Percentiles rank a stretch among this genome's conserved stretches.
These are phyloP conservation scores for Cladosporium halotolerans DNA, from an alignment of 2,329 filamentous ascomycete species.

Conservation along the genomic window DNA sequence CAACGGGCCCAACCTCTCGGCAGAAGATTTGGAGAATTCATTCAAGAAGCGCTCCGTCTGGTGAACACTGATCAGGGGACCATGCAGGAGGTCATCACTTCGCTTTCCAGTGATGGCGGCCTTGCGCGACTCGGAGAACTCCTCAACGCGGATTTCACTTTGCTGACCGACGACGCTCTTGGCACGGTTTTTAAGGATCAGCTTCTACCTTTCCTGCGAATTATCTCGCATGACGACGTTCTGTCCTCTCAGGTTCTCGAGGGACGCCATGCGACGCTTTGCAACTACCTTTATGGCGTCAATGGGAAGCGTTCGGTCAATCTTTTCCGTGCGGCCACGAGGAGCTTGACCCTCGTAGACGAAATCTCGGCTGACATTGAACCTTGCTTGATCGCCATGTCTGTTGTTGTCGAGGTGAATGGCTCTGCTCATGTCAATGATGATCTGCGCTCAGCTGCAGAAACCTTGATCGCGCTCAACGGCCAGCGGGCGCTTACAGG, in stretches of 20 bases:
- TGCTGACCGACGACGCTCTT: not conserved
- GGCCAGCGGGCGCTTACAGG: not conserved
- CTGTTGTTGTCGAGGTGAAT: constrained; percentile 14
- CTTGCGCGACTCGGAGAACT: constrained; percentile 19
- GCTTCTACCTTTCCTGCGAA: constrained; percentile 37
- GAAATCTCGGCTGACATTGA: constrained; percentile 17
- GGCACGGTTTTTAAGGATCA: constrained; percentile 18
- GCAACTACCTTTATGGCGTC: constrained; percentile 39
- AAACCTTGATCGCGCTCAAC: constrained; percentile 9
- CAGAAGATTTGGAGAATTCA: constrained; percentile 14
- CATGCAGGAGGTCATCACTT: constrained; percentile 21
- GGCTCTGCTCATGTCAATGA: constrained; percentile 14
- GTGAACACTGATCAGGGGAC: constrained; percentile 10
- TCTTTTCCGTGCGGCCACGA: constrained; percentile 30
- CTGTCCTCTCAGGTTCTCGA: constrained; percentile 39
- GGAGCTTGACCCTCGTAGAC: not conserved
- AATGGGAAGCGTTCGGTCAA: constrained; percentile 32
- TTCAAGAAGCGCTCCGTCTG: constrained; percentile 17
- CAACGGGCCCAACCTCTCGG: constrained; percentile 9
- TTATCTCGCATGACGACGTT: constrained; percentile 37
- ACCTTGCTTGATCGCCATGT: constrained; percentile 5
- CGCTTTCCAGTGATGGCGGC: constrained; percentile 20
- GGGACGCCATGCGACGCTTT: constrained; percentile 37
- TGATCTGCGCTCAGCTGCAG: constrained; percentile 11
- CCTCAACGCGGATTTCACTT: not conserved